phyloP scores from a whole-genome alignment of 78 protist genomes.

The Diacronema lutheri region DNA sequence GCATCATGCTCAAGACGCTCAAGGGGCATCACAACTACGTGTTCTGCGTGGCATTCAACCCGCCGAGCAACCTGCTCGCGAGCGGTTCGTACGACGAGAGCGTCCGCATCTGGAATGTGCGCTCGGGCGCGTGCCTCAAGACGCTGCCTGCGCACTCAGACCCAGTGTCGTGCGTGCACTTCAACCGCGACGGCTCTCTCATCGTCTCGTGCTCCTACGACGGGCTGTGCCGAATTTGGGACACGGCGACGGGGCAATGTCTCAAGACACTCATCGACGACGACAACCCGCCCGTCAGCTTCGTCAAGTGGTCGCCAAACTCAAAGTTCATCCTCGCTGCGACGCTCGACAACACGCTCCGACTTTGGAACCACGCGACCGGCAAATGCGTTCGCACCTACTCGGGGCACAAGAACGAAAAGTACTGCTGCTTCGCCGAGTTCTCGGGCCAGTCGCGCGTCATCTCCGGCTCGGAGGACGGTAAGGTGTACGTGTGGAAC shows the following conservation, averaged over 20 bases:
- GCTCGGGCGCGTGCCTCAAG: conserved; percentile 57
- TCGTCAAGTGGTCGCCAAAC: conserved; percentile 85
- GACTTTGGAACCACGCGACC: conserved; percentile 76
- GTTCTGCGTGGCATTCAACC: conserved; percentile 77
- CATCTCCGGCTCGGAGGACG: conserved; percentile 80
- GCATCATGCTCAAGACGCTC: conserved; percentile 48
- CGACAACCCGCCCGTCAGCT: conserved; percentile 68
- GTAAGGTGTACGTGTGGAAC: conserved; percentile 71
- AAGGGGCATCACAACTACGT: conserved; percentile 79
- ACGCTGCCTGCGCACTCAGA: conserved; percentile 85
- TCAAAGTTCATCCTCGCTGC: conserved; percentile 77
- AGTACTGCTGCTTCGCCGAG: conserved; percentile 68
- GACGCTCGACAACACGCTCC: conserved; percentile 62
- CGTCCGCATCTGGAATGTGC: conserved; percentile 67
- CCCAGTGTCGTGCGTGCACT: conserved; percentile 85
- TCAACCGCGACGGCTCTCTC: conserved; percentile 84
- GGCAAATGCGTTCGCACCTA: conserved; percentile 73
- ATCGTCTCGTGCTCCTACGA: conserved; percentile 62
- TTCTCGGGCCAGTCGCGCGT: conserved; percentile 64
- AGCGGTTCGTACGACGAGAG: conserved; percentile 89
- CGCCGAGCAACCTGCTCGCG: conserved; percentile 58
- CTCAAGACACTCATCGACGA: conserved; percentile 81
- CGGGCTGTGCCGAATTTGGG: conserved; percentile 82
- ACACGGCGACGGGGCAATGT: conserved; percentile 74
- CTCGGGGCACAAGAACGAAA: conserved; percentile 72